Percentiles rank a stretch among this genome's conserved stretches.
phyloP scores from a whole-genome alignment of 2,329 filamentous ascomycete genomes.

The Tricladium varicosporioides region DNA sequence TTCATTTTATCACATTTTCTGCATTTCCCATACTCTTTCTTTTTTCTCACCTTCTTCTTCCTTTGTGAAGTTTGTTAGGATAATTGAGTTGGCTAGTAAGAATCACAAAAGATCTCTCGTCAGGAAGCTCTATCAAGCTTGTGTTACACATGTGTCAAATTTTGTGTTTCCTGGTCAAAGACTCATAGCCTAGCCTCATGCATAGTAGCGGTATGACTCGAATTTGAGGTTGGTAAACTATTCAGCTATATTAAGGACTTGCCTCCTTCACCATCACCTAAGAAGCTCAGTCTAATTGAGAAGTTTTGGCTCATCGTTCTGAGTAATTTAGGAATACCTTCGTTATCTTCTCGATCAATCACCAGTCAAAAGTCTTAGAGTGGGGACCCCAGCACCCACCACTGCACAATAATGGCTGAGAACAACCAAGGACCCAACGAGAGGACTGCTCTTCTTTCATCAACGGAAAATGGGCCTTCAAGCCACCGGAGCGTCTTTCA shows the following conservation, averaged over 20 bases:
- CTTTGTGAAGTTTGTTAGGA: neutral
- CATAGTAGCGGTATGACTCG: too few species aligned
- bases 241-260: too few species aligned
- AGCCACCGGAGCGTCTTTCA: slow-evolving; percentile 8
- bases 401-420: neutral
- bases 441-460: slow-evolving; percentile 17
- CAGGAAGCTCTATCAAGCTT: too few species aligned
- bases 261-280: too few species aligned
- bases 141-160: too few species aligned
- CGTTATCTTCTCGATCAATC: neutral
- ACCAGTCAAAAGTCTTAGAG: neutral
- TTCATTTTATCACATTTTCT: neutral
- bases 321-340: neutral
- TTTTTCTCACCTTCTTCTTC: neutral
- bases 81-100: neutral
- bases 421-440: slow-evolving; percentile 7
- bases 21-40: neutral
- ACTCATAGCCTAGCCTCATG: too few species aligned
- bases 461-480: slow-evolving; percentile 1
- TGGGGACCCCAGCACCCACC: neutral
- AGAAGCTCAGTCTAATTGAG: neutral
- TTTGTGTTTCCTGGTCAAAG: too few species aligned
- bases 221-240: too few species aligned
- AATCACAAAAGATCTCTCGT: too few species aligned
- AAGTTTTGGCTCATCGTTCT: too few species aligned